Base-by-base conservation (phyloP, 176 grass and related monocot species). In the Oryza glumipatula region DNA sequence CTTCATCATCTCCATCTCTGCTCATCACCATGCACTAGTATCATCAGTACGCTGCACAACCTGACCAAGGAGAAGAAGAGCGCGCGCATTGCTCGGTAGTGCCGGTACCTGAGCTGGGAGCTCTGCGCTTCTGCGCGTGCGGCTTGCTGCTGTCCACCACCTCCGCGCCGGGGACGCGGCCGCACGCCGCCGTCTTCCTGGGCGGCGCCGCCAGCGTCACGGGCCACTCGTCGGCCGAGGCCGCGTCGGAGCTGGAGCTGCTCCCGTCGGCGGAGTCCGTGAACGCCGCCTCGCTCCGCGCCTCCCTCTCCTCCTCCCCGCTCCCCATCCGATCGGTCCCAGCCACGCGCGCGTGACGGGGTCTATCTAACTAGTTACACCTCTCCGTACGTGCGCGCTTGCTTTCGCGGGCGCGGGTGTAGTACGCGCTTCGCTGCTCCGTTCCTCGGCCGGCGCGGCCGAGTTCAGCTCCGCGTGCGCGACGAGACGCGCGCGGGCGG, bases 1-100 rank as follows among this genome's bases (percentile, higher is more conserved):
- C 94, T 96, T 99, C 96, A 96, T 99, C 89, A 96, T 86, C 75
- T 99, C 96, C 78, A 74, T 84, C 39, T 99, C 96, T 99, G 78
- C 66, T 8, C 28, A 38, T 46, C 65, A 35, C 1, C 14, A n/a
- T 19, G 2, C 56, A 10, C 52, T 4, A 4, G 17, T 58, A 58
- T 74, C 30, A 58, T 74, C 30, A 68, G 78, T 39, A 15, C 3
- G 14, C 45, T 49, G 6, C 8, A 21, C 73, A 23, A 23, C n/a
- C 30, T 83, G 6, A 21, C 15, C 46, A 8, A 48, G 14, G 75
- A 52, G 28, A 17, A 22, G 0, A 35, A 3, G 11, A 46, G 8
- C 45, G 8, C 46, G 17, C 16, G 39, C 49, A 17, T 17, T 2
- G 5, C 17, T 70, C 3, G 45, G 1, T 6, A 3, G 47, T 36